These are phyloP conservation scores for Gamsiella multidivaricata DNA, from an alignment of 192 early-diverging fungal genomes.

Conservation along the genomic window DNA sequence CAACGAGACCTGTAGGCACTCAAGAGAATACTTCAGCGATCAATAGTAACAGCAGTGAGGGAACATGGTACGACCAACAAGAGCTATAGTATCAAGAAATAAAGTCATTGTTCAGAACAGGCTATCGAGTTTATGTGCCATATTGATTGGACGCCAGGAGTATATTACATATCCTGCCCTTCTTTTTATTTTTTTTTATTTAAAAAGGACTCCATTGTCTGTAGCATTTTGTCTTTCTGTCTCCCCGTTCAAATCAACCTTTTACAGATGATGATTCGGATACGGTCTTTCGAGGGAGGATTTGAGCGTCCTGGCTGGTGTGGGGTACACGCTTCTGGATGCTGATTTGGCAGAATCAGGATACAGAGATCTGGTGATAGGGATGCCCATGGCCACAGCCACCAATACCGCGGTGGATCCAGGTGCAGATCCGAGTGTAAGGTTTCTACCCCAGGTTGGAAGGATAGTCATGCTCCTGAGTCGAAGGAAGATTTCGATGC, in stretches of 20 bases:
- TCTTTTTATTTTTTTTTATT: neutral
- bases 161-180: too few relatives aligned
- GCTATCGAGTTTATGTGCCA: too few relatives aligned
- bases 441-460: neutral
- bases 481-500: neutral
- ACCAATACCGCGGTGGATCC: neutral
- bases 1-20: conserved; percentile 70
- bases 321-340: conserved; percentile 6
- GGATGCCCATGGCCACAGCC: conserved; percentile 17
- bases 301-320: conserved; percentile 1
- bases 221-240: neutral
- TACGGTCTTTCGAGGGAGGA: neutral
- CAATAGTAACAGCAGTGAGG: too few relatives aligned
- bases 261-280: too few relatives aligned
- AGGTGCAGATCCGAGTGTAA: neutral
- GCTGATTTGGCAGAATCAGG: conserved; percentile 15
- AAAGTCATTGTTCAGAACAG: too few relatives aligned
- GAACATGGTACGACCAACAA: too few relatives aligned
- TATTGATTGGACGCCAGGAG: too few relatives aligned
- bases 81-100: too few relatives aligned
- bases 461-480: neutral
- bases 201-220: neutral
- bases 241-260: neutral
- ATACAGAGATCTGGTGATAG: conserved; percentile 10
- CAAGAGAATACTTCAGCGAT: conserved; percentile 70